Evolutionary conservation across 345 rosid genomes (phyloP), one percentile per base, ranked within the genome.

Genomic region (Mercurialis annua): DNA sequence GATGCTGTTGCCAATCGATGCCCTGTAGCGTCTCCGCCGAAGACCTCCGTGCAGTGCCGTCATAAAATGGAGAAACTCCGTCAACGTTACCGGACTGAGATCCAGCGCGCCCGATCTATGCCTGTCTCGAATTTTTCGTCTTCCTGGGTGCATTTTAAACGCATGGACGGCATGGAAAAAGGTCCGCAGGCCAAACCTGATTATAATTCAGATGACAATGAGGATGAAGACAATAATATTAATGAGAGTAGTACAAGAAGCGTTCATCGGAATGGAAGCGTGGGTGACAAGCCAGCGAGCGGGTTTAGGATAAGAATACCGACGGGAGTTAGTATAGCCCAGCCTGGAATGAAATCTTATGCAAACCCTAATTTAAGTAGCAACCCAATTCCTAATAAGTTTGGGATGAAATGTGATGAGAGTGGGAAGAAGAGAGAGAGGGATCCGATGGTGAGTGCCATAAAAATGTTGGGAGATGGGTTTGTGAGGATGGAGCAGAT

Each of bases 11-110:
- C 78, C 1, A 72, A 40, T 14, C 78, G 81, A 21, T 92, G 97
- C 30, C 96, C 97, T 20, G 68, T 74, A 10, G 92, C 83, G 11
- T 69, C 84, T 10, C 90, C 83, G 42, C 71, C 84, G 48, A 92
- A 92, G 76, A 92, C 90, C 0, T 87, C 94, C 38, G 89, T 92
- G 52, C 98, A 92, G 84, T 92, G 98, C 69, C 89, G 97, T 2
- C 98, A 92, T 72, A 92, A 92, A 88, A 92, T 92, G 98, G 98
- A 92, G 89, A 92, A 92, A 79, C 92, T 92, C 3, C 84, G 98
- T 16, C 86, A 92, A 66, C 85, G 97, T 52, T 90, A 92, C 55
- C 85, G 97, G 0, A 83, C 96, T 1, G 96, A 92, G 90, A 86
- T 90, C 72, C 97, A 90, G 81, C 76, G 98, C 10, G 90, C 93